Base-by-base conservation (phyloP, 352 stramenopile species). In the Phytophthora vignae region DNA sequence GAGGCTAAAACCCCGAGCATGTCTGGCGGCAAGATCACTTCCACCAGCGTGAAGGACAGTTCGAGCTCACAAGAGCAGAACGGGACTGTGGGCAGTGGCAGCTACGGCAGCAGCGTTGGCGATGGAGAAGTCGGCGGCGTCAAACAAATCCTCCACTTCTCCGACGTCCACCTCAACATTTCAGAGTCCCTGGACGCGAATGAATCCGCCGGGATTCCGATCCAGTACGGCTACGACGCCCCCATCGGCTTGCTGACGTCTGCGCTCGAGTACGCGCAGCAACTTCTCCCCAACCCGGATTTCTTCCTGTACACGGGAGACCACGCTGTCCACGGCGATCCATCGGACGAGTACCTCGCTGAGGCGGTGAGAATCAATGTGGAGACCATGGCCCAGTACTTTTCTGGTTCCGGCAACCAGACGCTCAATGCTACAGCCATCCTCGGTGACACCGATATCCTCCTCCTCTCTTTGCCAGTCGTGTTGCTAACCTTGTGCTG, bases 241-340 rank as follows among this genome's bases (percentile, higher is more conserved):
- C 73, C 86, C 2, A 67, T 90, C 42, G 67, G 31, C 11, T 55
- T 93, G 52, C 67, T 94, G 12, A 72, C 78, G 4, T 90, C 85
- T 1, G 84, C 84, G 9, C 76, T 93, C 19, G 52, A 78, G 57
- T 91, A 90, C 49, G 85, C 87, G 2, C 64, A 85, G 42, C 58
- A 71, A 29, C 65, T 92, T 27, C 65, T 92, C 3, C 71, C 79
- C 22, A 46, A 85, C 3, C 87, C 85, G 0, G 83, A 90, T 19
- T 69, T 93, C 40, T 82, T 94, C 42, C 63, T 94, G 36, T 92
- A 88, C 69, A 94, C 85, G 5, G 85, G 85, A 17, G 87, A 94
- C 55, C 75, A 89, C 69, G 85, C 84, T 36, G 78, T 78, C 19
- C 85, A 93, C 61, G 78, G 77, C 0, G 8, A 79, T 33, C 74